phyloP scores from a whole-genome alignment of 2,329 filamentous ascomycete species.

The Aspergillus calidoustus region DNA sequence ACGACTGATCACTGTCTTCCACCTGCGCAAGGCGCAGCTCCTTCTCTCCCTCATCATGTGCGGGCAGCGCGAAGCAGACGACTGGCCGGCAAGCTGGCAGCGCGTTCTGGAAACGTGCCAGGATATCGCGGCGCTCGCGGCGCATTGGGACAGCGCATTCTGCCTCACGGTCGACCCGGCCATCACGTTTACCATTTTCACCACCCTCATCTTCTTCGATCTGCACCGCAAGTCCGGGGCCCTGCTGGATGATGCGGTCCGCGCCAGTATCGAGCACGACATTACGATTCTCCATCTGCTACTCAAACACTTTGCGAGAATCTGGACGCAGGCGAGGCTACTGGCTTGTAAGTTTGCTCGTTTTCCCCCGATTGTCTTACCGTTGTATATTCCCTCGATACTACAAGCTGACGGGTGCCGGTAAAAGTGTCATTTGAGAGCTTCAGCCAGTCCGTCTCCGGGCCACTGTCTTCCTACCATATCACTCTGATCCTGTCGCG shows the following conservation, averaged over 20 bases:
- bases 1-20: background rate
- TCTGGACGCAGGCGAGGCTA: constrained; percentile 22
- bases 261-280: constrained; percentile 19
- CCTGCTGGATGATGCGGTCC: background rate
- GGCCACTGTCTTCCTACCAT: background rate
- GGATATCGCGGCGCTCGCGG: constrained; percentile 34
- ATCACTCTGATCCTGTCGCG: background rate
- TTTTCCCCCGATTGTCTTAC: background rate
- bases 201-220: constrained; percentile 35
- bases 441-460: constrained; percentile 2
- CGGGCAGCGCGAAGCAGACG: constrained; percentile 29
- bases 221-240: constrained; percentile 28
- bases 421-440: too few species aligned
- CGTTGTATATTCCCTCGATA: background rate
- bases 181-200: constrained; percentile 39
- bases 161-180: constrained; percentile 40
- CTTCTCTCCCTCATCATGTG: constrained; percentile 19
- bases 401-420: too few species aligned
- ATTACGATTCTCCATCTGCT: constrained; percentile 27
- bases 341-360: background rate
- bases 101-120: constrained; percentile 36
- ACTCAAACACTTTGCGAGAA: constrained; percentile 28
- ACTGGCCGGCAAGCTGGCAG: constrained; percentile 36
- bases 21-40: background rate
- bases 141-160: constrained; percentile 40